A percentile compares a stretch with the other conserved stretches of the same genome.
Evolutionary conservation across 768 basidiomycete species (phyloP).

Genomic region (Suillus americanus): DNA sequence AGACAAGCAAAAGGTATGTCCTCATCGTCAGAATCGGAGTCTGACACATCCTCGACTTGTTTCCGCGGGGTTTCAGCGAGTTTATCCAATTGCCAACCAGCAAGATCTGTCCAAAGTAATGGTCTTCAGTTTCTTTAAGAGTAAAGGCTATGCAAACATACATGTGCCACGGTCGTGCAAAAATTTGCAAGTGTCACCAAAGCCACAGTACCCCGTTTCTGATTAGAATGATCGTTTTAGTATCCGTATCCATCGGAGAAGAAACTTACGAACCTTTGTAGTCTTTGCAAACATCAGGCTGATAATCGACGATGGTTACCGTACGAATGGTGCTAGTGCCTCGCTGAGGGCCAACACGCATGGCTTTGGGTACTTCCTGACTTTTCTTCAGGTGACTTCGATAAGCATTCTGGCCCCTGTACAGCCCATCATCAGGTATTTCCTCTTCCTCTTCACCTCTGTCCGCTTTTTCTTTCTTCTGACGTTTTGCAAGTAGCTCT

Average conservation of each 20-base stretch:
- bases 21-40: slow-evolving; percentile 73
- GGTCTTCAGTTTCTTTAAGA: slow-evolving; percentile 11
- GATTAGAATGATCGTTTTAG: slow-evolving; percentile 3
- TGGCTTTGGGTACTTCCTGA: slow-evolving; percentile 83
- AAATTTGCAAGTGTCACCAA: slow-evolving; percentile 99
- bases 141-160: slow-evolving; percentile 39
- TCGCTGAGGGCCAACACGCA: slow-evolving; percentile 81
- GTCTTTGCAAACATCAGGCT: slow-evolving; percentile 99
- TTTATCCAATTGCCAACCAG: slow-evolving; percentile 98
- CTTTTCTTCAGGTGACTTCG: slow-evolving; percentile 77
- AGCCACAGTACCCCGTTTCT: slow-evolving; percentile 99
- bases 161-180: slow-evolving; percentile 96
- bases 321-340: slow-evolving; percentile 82
- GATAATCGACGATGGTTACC: slow-evolving; percentile 95
- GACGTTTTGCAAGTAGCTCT: slow-evolving; percentile 70
- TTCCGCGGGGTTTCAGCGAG: slow-evolving; percentile 75
- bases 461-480: slow-evolving; percentile 53
- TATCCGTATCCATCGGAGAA: slow-evolving; percentile 9
- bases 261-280: slow-evolving; percentile 79
- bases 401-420: slow-evolving; percentile 84
- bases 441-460: slow-evolving; percentile 53
- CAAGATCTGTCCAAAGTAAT: slow-evolving; percentile 61
- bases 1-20: slow-evolving; percentile 98
- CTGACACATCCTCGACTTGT: slow-evolving; percentile 59
- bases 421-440: slow-evolving; percentile 79